These are phyloP conservation scores for Cladosporium sp. DNA, from an alignment of 2,329 filamentous ascomycete species.

Conservation along the genomic window DNA sequence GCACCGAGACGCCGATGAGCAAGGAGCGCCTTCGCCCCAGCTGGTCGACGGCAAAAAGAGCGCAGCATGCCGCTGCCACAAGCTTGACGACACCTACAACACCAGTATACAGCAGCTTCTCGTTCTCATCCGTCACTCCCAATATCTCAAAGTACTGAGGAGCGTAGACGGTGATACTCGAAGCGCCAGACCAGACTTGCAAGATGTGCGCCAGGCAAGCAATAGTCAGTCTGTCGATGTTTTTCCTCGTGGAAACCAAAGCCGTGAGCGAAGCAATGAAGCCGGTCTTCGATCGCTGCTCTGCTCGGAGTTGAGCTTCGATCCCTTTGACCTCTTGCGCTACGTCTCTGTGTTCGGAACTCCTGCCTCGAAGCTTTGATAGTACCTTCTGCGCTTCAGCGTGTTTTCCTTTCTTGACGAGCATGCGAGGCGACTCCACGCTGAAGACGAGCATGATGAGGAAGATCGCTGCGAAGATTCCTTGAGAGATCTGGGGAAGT, in stretches of 20 bases:
- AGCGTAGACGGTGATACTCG: constrained; percentile 70
- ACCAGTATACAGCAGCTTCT: constrained; percentile 66
- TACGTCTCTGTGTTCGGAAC: constrained; percentile 46
- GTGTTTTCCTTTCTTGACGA: constrained; percentile 62
- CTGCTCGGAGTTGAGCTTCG: constrained; percentile 60
- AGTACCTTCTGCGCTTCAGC: constrained; percentile 57
- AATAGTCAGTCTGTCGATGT: constrained; percentile 67
- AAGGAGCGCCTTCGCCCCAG: constrained; percentile 64
- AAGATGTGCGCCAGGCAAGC: constrained; percentile 64
- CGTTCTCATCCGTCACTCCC: constrained; percentile 61
- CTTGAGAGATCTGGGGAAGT: constrained; percentile 66
- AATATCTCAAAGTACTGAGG: constrained; percentile 67
- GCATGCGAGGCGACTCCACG: constrained; percentile 61
- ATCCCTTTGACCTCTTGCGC: constrained; percentile 58
- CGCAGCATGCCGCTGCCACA: constrained; percentile 61
- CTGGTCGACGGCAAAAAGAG: constrained; percentile 72
- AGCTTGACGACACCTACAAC: constrained; percentile 74
- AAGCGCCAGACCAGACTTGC: constrained; percentile 68
- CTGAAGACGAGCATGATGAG: constrained; percentile 63
- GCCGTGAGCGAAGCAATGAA: constrained; percentile 55
- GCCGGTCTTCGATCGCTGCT: constrained; percentile 58
- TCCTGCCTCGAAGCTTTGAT: constrained; percentile 52
- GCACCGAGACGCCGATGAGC: constrained; percentile 43
- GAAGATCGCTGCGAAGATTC: constrained; percentile 71
- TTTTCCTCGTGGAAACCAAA: constrained; percentile 61